These are phyloP conservation scores for Candida xyloterini DNA, from an alignment of 805 yeast genomes.

Conservation along the genomic window DNA sequence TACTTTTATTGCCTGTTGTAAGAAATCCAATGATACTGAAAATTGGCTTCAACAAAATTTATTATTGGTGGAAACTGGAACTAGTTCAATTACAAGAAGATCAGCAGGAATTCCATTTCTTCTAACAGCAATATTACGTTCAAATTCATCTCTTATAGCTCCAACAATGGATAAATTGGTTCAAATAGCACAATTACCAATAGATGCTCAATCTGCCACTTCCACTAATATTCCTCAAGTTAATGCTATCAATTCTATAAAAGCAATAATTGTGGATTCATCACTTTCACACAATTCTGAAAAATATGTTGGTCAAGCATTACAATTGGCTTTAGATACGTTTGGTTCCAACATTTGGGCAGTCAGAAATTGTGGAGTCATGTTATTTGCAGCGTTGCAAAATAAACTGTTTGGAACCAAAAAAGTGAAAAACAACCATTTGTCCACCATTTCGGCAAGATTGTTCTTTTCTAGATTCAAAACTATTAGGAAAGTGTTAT, in stretches of 20 bases:
- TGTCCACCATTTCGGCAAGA: conserved; percentile 40
- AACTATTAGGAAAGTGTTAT: conserved; percentile 48
- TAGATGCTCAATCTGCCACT: conserved; percentile 37
- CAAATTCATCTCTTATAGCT: conserved; percentile 43
- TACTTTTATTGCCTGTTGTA: conserved; percentile 65
- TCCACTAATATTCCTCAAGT: conserved; percentile 84
- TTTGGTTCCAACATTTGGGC: conserved; percentile 79
- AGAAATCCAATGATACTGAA: conserved; percentile 29
- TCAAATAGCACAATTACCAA: conserved; percentile 51
- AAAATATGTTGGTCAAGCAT: conserved; percentile 51
- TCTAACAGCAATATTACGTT: conserved; percentile 68
- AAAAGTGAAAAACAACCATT: conserved; percentile 31
- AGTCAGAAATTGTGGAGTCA: conserved; percentile 85
- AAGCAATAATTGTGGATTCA: conserved; percentile 70
- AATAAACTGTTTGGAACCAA: conserved; percentile 72
- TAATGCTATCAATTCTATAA: conserved; percentile 86
- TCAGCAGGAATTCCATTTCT: conserved; percentile 91
- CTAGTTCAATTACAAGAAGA: conserved; percentile 77
- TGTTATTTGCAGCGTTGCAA: conserved; percentile 85
- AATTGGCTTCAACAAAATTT: conserved; percentile 63
- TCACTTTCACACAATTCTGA: conserved; percentile 53
- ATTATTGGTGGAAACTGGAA: conserved; percentile 38
- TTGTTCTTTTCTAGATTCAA: conserved; percentile 68
- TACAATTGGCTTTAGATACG: conserved; percentile 57
- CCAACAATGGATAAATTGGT: conserved; percentile 51